Conservation (phyloP, 1,139 yeast species). For the Candida sp. region DNA sequence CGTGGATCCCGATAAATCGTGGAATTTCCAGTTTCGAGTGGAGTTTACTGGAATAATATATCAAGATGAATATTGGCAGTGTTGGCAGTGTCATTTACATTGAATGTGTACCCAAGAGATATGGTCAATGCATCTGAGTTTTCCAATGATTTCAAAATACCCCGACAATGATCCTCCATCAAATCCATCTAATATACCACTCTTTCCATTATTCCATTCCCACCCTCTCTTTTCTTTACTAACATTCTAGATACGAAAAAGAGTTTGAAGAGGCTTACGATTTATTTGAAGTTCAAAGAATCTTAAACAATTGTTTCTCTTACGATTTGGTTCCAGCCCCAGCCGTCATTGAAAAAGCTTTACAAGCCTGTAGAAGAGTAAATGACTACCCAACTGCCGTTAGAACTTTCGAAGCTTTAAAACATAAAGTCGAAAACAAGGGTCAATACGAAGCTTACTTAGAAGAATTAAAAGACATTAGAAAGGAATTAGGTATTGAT, state of each 20-base stretch:
- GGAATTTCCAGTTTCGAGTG: too few species aligned
- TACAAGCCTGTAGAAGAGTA: slow-evolving; percentile 98
- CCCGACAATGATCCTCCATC: too few species aligned
- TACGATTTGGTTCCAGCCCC: slow-evolving; percentile 99
- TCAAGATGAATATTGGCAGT: too few species aligned
- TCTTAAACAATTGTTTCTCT: slow-evolving; percentile 93
- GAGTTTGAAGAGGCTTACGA: slow-evolving; percentile 98
- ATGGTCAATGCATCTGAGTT: too few species aligned
- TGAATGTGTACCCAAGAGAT: too few species aligned
- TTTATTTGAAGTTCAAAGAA: slow-evolving; percentile 89
- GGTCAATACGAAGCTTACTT: slow-evolving; percentile 94
- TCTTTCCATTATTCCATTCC: not conserved
- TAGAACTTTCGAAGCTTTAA: slow-evolving; percentile 93
- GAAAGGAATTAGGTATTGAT: slow-evolving; percentile 92
- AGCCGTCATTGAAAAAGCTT: slow-evolving; percentile 90
- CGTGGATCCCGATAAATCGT: too few species aligned
- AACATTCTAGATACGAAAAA: slow-evolving; percentile 70
- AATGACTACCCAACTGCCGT: slow-evolving; percentile 99
- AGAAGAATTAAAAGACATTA: slow-evolving; percentile 88
- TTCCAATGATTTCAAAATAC: too few species aligned
- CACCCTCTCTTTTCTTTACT: slow-evolving; percentile 1
- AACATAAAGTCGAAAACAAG: slow-evolving; percentile 92
- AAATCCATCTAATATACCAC: too few species aligned
- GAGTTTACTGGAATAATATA: too few species aligned
- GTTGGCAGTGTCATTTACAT: too few species aligned